Percentiles rank a stretch among this genome's conserved stretches.
Conservation (phyloP, 768 basidiomycete species). For the Auricularia heimuer region DNA sequence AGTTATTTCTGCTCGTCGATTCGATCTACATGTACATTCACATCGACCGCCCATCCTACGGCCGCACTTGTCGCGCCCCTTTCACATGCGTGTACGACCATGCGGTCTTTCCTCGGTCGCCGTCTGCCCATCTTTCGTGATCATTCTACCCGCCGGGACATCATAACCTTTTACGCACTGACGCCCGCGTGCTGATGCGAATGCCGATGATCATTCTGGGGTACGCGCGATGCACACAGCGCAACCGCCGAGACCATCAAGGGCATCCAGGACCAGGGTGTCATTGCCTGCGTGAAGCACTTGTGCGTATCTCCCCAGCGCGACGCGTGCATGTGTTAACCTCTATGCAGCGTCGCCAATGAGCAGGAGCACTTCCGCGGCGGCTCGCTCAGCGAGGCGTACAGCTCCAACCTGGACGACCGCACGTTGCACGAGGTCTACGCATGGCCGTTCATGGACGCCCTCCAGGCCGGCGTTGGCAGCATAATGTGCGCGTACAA, state of each 20-base stretch:
- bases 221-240: conserved; percentile 17
- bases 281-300: conserved; percentile 84
- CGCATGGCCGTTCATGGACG: conserved; percentile 53
- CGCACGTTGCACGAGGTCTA: conserved; percentile 71
- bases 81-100: no score
- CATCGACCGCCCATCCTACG: neutral
- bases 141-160: neutral
- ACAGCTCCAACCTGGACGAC: conserved; percentile 66
- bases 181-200: neutral
- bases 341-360: conserved; percentile 17
- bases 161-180: no score
- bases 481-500: conserved; percentile 73
- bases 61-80: neutral
- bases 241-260: conserved; percentile 66
- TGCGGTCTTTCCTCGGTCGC: no score
- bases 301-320: conserved; percentile 30
- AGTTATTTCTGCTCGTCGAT: neutral
- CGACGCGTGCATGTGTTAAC: neutral
- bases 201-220: neutral
- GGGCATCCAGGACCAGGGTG: conserved; percentile 69
- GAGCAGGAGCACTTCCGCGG: conserved; percentile 31
- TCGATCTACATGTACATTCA: neutral
- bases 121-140: neutral
- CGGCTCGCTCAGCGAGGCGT: conserved; percentile 14
- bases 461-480: conserved; percentile 65